Evolutionary conservation across 208 protist genomes (phyloP).

Genomic region (Naegleria fowleri): DNA sequence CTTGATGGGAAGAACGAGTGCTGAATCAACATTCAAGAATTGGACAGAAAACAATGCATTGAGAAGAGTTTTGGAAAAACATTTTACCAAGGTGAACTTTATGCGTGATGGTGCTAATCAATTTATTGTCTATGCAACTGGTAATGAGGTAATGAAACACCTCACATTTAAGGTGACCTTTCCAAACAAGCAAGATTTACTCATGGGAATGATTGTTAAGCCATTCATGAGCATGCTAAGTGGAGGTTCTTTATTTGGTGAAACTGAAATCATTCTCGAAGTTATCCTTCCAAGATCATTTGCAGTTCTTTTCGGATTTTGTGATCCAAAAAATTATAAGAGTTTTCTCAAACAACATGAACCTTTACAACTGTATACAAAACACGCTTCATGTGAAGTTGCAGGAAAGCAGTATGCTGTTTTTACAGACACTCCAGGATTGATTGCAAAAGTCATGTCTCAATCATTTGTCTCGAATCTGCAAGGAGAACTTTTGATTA

Average conservation of each 20-base stretch:
- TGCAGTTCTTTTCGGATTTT: neutral
- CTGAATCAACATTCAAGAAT: neutral
- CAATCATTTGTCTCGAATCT: neutral
- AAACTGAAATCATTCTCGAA: neutral
- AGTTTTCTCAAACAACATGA: neutral
- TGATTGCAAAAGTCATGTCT: neutral
- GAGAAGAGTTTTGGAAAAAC: neutral
- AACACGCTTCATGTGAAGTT: neutral
- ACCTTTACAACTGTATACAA: neutral
- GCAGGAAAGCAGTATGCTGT: neutral
- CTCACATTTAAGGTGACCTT: neutral
- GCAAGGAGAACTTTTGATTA: neutral
- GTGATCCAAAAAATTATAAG: neutral
- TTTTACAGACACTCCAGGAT: neutral
- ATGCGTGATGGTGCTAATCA: neutral
- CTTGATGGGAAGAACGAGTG: neutral
- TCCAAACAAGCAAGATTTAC: neutral
- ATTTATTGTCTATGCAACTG: slow-evolving; percentile 5
- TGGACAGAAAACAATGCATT: neutral
- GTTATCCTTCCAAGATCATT: neutral
- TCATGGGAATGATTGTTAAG: neutral
- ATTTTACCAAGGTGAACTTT: neutral
- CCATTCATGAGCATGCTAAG: neutral
- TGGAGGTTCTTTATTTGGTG: neutral
- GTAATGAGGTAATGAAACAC: neutral